Evolutionary conservation across 176 grass and related monocot species (phyloP).

Genomic region (Oryza meridionalis): DNA sequence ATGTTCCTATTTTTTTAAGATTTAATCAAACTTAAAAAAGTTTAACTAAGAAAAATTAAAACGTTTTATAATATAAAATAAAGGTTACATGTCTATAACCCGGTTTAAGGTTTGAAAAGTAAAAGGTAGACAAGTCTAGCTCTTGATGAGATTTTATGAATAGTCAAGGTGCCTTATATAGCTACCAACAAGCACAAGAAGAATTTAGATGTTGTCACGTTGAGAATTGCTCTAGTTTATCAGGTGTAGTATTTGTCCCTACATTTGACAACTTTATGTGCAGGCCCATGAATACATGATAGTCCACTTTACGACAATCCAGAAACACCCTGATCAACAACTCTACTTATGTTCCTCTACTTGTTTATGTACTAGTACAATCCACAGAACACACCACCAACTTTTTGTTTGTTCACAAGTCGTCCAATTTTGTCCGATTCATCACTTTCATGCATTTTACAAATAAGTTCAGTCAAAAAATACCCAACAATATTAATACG

Average conservation of each 20-base stretch:
- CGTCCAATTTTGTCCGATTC: neutral
- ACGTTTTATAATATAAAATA: too few species aligned
- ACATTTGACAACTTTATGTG: neutral
- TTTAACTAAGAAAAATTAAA: too few species aligned
- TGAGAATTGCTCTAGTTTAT: neutral
- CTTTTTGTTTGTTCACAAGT: neutral
- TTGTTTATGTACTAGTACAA: neutral
- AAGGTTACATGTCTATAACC: too few species aligned
- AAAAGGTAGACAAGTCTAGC: too few species aligned
- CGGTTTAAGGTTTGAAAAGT: too few species aligned
- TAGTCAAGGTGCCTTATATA: too few species aligned
- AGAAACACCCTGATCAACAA: neutral
- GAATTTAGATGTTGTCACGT: neutral
- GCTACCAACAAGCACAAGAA: neutral
- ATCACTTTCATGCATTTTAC: neutral
- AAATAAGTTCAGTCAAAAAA: neutral
- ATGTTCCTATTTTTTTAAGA: too few species aligned
- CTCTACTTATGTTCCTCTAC: neutral
- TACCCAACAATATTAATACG: neutral
- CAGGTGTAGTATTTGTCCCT: neutral
- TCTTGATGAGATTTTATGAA: too few species aligned
- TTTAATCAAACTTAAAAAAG: too few species aligned
- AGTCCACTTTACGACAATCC: neutral
- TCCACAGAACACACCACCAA: neutral
- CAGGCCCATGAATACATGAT: neutral